A percentile compares a stretch with the other conserved stretches of the same genome.
Evolutionary conservation across 1,284 basidiomycete genomes (phyloP).

Genomic region (Volvariella surrecta): DNA sequence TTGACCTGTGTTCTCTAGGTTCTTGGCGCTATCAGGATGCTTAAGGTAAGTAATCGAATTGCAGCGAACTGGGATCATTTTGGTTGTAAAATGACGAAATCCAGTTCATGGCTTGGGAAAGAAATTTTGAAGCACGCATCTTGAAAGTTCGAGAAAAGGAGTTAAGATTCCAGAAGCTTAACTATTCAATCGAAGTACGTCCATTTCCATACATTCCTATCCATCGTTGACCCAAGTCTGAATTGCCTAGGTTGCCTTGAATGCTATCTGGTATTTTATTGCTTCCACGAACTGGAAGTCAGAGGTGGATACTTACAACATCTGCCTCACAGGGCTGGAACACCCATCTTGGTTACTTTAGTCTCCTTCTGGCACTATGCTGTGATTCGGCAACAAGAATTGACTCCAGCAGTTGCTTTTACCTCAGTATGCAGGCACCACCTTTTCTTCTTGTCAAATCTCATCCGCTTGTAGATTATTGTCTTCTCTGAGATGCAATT

Average conservation of each 20-base stretch:
- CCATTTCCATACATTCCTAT: conserved; percentile 1
- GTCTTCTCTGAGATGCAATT: conserved; percentile 84
- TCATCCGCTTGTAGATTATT: background rate
- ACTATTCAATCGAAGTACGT: conserved; percentile 78
- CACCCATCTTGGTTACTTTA: conserved; percentile 69
- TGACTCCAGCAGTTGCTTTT: conserved; percentile 85
- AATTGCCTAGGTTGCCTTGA: conserved; percentile 58
- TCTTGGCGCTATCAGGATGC: conserved; percentile 86
- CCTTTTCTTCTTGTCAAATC: background rate
- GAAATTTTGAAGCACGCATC: conserved; percentile 77
- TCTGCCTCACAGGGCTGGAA: conserved; percentile 60
- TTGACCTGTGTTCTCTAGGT: conserved; percentile 34
- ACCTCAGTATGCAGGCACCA: conserved; percentile 49
- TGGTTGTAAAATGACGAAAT: background rate
- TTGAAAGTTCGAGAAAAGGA: conserved; percentile 72
- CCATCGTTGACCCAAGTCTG: conserved; percentile 1
- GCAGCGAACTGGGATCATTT: no score
- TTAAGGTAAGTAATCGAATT: conserved; percentile 49
- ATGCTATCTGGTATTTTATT: conserved; percentile 60
- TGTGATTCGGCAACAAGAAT: conserved; percentile 52
- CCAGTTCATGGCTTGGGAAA: conserved; percentile 93
- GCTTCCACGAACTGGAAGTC: conserved; percentile 4
- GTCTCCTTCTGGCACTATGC: conserved; percentile 83
- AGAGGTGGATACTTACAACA: no score
- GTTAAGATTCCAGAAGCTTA: conserved; percentile 75